Base-by-base conservation (phyloP, 805 yeast species). In the Kodamaea lidongshanica region DNA sequence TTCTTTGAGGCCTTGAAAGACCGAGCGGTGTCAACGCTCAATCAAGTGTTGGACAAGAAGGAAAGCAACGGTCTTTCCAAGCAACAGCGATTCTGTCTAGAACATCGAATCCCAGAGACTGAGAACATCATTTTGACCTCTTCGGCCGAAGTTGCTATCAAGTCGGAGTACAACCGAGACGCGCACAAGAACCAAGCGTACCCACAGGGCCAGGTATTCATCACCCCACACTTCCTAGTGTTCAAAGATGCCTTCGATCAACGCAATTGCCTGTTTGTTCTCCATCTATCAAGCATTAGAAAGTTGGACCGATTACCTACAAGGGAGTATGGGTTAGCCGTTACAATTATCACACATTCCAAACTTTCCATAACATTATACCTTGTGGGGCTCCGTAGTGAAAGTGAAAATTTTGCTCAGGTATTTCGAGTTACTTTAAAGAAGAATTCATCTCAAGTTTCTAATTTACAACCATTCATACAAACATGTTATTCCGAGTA, bases 261-360 rank as follows among this genome's bases (percentile, higher is more conserved):
- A 27, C 67, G 75, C 33, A 71, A 77, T 25, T 81, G 92, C 49
- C 69, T 74, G 5, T 72, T 89, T 46, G 69, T 69, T 3, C 44
- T 89, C 16, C 92, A 89, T 38, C 57, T 92, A 23, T 74, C 88
- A 2, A 74, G 95, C 1, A 60, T 92, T 21, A 77, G 81, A 46
- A 78, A 86, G 38, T 94, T 92, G 11, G 96, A 89, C 50, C 67
- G 96, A 31, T 68, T 86, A 12, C 94, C 94, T 7, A 68, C 85
- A 1, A 68, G 77, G 33, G 67, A 83, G 1, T 82, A 78, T 49
- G 78, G 83, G 12, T 83, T 87, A 56, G 87, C 95, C 2, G 65
- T 92, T 12, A 61, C 77, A n/a, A 57, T 89, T 9, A 66, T 72
- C 5, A 74, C 94, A 2, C 76, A 77, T 34, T 76, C 80, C 17